Evolutionary conservation across 2,329 filamentous ascomycete genomes (phyloP).

Genomic region (Ophiocordyceps camponoti-floridani): DNA sequence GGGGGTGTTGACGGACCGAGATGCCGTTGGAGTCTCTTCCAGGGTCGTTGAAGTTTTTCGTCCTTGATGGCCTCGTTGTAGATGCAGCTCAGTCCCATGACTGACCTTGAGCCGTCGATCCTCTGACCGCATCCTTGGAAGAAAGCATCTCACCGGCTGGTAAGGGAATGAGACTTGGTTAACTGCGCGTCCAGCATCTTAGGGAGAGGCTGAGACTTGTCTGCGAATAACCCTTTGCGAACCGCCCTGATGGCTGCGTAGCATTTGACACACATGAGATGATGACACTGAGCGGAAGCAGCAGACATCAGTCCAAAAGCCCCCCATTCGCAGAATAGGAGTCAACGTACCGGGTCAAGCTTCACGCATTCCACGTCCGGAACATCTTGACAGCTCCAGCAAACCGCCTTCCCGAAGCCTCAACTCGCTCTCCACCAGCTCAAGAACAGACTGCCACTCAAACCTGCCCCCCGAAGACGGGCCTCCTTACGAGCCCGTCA

Average conservation of each 20-base stretch:
- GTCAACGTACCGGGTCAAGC: slow-evolving; percentile 2
- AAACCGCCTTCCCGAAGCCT: neutral
- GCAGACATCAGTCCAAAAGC: no score
- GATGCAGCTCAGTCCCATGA: neutral
- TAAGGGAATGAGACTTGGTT: no score
- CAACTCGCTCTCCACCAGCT: slow-evolving; percentile 4
- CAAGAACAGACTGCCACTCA: slow-evolving; percentile 5
- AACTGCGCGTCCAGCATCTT: no score
- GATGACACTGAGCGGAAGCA: no score
- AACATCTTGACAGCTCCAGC: slow-evolving; percentile 1
- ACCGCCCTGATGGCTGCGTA: no score
- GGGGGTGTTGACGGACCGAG: no score
- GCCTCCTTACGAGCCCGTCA: neutral
- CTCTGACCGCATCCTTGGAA: neutral
- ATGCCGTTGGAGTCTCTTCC: slow-evolving; percentile 9
- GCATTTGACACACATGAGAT: no score
- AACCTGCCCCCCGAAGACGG: slow-evolving; percentile 6
- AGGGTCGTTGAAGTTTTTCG: slow-evolving; percentile 2
- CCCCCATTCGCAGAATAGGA: no score
- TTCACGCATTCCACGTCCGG: neutral
- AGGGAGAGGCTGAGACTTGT: no score
- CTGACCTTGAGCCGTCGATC: neutral
- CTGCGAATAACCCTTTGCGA: no score
- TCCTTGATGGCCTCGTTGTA: rapidly evolving
- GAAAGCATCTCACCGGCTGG: no score